phyloP scores from a whole-genome alignment of 2,329 filamentous ascomycete genomes.

The Gnomoniopsis smithogilvyi region DNA sequence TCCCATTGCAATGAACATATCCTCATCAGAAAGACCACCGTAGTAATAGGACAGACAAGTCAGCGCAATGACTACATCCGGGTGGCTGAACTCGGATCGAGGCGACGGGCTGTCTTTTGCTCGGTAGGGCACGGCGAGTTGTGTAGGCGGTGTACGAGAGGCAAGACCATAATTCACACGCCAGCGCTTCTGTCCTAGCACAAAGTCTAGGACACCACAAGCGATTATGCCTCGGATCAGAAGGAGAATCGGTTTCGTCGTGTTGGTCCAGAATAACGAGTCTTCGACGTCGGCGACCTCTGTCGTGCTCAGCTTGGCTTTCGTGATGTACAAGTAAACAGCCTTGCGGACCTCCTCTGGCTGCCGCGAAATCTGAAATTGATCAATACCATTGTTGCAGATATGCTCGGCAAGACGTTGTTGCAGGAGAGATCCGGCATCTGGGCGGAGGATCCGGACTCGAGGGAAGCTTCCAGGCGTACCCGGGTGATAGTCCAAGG shows the following conservation, averaged over 20 bases:
- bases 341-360: neutral
- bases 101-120: slow-evolving; percentile 56
- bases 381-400: slow-evolving; percentile 37
- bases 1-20: slow-evolving; percentile 45
- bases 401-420: slow-evolving; percentile 35
- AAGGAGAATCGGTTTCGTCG: slow-evolving; percentile 35
- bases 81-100: slow-evolving; percentile 60
- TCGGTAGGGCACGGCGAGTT: slow-evolving; percentile 55
- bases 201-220: slow-evolving; percentile 50
- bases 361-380: slow-evolving; percentile 1
- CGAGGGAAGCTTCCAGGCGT: slow-evolving; percentile 40
- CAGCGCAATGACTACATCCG: slow-evolving; percentile 54
- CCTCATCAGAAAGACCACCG: slow-evolving; percentile 46
- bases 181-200: slow-evolving; percentile 57
- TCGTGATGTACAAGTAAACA: slow-evolving; percentile 35
- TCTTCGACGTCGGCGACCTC: slow-evolving; percentile 35
- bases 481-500: slow-evolving; percentile 38
- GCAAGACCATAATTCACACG: slow-evolving; percentile 63
- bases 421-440: slow-evolving; percentile 29
- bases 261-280: slow-evolving; percentile 32
- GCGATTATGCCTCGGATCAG: slow-evolving; percentile 56
- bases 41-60: slow-evolving; percentile 58
- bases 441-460: slow-evolving; percentile 41
- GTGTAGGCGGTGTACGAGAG: slow-evolving; percentile 36
- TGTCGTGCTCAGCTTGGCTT: slow-evolving; percentile 23